Percentiles rank a stretch among this genome's conserved stretches.
Conservation (phyloP, 2,329 filamentous ascomycete genomes). For the Beauveria caledonica region DNA sequence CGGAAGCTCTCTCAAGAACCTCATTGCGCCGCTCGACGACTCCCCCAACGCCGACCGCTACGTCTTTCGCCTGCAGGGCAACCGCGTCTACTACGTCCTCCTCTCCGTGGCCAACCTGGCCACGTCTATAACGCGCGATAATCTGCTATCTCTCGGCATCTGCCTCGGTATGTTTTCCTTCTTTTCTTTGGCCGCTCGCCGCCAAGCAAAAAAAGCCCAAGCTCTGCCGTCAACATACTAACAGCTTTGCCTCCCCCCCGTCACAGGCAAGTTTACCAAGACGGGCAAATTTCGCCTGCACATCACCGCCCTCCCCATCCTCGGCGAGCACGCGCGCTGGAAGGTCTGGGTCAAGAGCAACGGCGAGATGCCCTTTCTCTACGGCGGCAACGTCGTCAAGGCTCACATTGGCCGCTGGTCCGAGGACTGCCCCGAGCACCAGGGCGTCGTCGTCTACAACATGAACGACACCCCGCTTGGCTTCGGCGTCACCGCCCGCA, state of each 20-base stretch:
- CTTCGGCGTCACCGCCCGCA: slow-evolving; percentile 85
- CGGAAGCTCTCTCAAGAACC: slow-evolving; percentile 73
- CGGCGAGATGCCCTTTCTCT: slow-evolving; percentile 95
- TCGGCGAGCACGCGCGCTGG: slow-evolving; percentile 85
- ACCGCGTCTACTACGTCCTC: slow-evolving; percentile 85
- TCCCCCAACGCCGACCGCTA: slow-evolving; percentile 64
- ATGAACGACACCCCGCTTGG: slow-evolving; percentile 94
- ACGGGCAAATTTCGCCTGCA: slow-evolving; percentile 91
- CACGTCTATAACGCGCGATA: slow-evolving; percentile 72
- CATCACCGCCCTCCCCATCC: slow-evolving; percentile 79
- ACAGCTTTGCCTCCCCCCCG: slow-evolving; percentile 1
- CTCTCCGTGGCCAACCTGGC: slow-evolving; percentile 87
- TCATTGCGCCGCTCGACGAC: slow-evolving; percentile 66
- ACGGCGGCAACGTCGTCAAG: slow-evolving; percentile 79
- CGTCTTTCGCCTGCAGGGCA: slow-evolving; percentile 77
- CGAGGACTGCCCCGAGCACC: slow-evolving; percentile 88
- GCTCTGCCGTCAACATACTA: slow-evolving; percentile 10
- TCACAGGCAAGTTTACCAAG: slow-evolving; percentile 83
- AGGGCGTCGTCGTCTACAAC: slow-evolving; percentile 79
- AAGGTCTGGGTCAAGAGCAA: slow-evolving; percentile 97
- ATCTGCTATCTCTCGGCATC: slow-evolving; percentile 78
- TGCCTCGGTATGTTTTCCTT: slow-evolving; percentile 51
- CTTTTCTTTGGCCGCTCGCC: neutral
- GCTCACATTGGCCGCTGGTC: slow-evolving; percentile 69
- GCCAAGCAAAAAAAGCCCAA: neutral